Evolutionary conservation across 306 rosid genomes (phyloP), one percentile per base, ranked within the genome.

Genomic region (Prunus mira): DNA sequence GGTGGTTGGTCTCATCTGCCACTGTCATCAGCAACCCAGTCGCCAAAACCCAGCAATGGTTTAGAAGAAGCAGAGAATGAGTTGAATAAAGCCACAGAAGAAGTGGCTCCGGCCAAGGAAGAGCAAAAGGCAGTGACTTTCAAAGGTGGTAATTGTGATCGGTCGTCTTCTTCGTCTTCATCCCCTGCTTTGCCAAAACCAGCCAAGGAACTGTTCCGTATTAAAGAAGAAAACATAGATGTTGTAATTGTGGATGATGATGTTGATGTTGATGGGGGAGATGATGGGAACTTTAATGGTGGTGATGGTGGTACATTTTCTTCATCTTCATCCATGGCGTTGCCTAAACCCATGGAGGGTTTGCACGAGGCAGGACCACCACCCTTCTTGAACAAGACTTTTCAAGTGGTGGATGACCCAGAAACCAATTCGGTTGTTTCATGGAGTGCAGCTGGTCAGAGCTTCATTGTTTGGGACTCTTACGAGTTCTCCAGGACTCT

Each of bases 371-470:
- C 43, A 6, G 97, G 97, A 2, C 96, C 97, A 2, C 88, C 97
- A 0, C 97, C 97, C n/a, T 95, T 95, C 72, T 88, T 95, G 17
- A 95, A 76, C 84, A 95, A 95, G 81, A 90, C 91, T 0, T 95
- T 76, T 66, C 92, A 92, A 67, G 87, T 92, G 96, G 99, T 95
- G 80, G 99, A 92, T 72, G 97, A 95, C 65, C 89, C 92, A 2
- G 88, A 77, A 8, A 88, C 99, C 49, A 88, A 95, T 81, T 74
- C 82, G 76, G 76, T 95, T 41, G 97, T 90, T 22, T 92, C 99
- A 1, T 95, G 99, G 99, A 90, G 90, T 56, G 70, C 74, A 50
- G 61, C 61, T 27, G 87, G 86, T 0, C 89, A 87, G 9, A 92
- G 96, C 83, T 95, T 95, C 80, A 32, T 92, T 13, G 97, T 95